A percentile compares a stretch with the other conserved stretches of the same genome.
Conservation (phyloP, 2,329 filamentous ascomycete species). For the Phaeosphaeriaceae sp. region DNA sequence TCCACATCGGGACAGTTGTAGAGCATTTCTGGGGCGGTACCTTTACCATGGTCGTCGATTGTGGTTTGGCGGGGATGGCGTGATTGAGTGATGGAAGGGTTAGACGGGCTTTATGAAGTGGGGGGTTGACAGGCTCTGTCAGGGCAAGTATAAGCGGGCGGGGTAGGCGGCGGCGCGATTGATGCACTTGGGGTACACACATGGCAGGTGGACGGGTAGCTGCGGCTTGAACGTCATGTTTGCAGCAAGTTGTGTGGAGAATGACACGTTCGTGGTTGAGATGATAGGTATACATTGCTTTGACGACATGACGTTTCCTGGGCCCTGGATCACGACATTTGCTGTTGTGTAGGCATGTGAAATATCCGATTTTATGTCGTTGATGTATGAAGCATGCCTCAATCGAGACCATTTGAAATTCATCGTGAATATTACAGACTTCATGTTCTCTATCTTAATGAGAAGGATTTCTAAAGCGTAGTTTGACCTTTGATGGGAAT, state of each 20-base stretch:
- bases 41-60: conserved; percentile 32
- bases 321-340: not conserved
- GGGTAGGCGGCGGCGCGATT: conserved; percentile 4
- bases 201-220: conserved; percentile 5
- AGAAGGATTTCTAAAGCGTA: too few species aligned
- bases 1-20: conserved; percentile 22
- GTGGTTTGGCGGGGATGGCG: conserved; percentile 37
- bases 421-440: too few species aligned
- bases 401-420: too few species aligned
- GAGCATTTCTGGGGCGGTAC: conserved; percentile 22
- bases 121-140: conserved; percentile 6
- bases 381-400: too few species aligned
- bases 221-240: not conserved
- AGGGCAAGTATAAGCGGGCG: conserved; percentile 23
- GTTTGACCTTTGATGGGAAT: too few species aligned
- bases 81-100: conserved; percentile 31
- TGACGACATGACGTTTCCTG: not conserved
- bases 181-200: not conserved
- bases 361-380: too few species aligned
- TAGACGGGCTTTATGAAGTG: conserved; percentile 18
- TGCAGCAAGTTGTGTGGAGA: not conserved
- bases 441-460: too few species aligned
- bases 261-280: not conserved
- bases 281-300: not conserved
- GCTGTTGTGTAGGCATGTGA: too few species aligned